These are phyloP conservation scores for Tricholoma furcatifolium DNA, from an alignment of 768 basidiomycete genomes.

Conservation along the genomic window DNA sequence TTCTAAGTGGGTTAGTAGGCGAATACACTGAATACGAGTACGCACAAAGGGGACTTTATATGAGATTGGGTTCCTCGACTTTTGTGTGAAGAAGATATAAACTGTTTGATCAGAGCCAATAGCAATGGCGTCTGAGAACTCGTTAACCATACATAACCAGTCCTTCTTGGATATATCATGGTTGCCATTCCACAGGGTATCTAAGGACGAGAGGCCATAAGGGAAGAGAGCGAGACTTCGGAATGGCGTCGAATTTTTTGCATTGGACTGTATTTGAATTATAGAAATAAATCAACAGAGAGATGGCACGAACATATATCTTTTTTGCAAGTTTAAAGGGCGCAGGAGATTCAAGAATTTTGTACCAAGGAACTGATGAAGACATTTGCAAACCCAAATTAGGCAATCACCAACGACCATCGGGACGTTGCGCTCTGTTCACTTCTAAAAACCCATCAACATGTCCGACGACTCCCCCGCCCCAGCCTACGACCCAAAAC, in stretches of 20 bases:
- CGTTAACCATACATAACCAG: conserved; percentile 47
- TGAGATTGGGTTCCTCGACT: conserved; percentile 29
- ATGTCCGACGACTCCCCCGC: conserved; percentile 34
- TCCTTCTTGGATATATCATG: conserved; percentile 26
- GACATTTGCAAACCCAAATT: conserved; percentile 22
- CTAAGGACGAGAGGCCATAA: conserved; percentile 38
- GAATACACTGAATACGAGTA: neutral
- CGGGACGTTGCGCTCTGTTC: conserved; percentile 22
- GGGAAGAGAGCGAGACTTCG: conserved; percentile 48
- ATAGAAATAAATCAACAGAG: neutral
- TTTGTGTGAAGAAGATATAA: conserved; percentile 36
- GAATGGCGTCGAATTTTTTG: conserved; percentile 29
- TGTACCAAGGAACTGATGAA: conserved; percentile 34
- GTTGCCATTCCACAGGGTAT: conserved; percentile 35
- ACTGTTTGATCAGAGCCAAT: conserved; percentile 38
- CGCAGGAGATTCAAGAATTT: conserved; percentile 25
- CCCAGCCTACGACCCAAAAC: conserved; percentile 45
- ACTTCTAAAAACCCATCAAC: conserved; percentile 20
- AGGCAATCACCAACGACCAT: conserved; percentile 22
- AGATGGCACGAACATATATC: conserved; percentile 40
- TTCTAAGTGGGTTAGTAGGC: conserved; percentile 5
- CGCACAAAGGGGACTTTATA: conserved; percentile 36
- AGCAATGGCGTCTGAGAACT: conserved; percentile 52
- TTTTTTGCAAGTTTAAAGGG: conserved; percentile 44
- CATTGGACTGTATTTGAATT: conserved; percentile 24